phyloP scores from a whole-genome alignment of 805 yeast genomes.

The Metschnikowia continentalis region DNA sequence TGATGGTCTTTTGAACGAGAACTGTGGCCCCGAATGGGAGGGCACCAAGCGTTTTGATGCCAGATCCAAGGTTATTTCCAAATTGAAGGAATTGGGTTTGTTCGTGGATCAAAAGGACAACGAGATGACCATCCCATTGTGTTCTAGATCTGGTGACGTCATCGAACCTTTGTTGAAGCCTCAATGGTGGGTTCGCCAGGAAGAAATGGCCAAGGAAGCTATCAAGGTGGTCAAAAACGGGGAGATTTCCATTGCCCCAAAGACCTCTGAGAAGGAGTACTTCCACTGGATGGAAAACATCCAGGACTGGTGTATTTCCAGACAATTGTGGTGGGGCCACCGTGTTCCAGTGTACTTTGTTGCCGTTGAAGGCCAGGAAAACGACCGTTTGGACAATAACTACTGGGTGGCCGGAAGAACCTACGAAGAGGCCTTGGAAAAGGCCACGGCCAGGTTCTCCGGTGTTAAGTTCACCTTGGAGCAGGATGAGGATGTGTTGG shows the following conservation, averaged over 20 bases:
- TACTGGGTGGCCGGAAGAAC: slow-evolving; percentile 92
- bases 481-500: slow-evolving; percentile 97
- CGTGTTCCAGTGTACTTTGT: slow-evolving; percentile 95
- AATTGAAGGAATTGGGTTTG: slow-evolving; percentile 69
- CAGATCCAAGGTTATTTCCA: slow-evolving; percentile 75
- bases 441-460: slow-evolving; percentile 74
- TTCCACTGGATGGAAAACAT: slow-evolving; percentile 93
- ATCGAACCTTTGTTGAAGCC: slow-evolving; percentile 97
- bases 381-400: slow-evolving; percentile 56
- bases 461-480: slow-evolving; percentile 65
- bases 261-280: slow-evolving; percentile 87
- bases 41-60: slow-evolving; percentile 96
- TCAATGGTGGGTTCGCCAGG: slow-evolving; percentile 98
- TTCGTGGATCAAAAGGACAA: slow-evolving; percentile 84
- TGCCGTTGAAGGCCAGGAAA: slow-evolving; percentile 68
- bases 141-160: slow-evolving; percentile 95
- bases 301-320: slow-evolving; percentile 99
- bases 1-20: slow-evolving; percentile 83
- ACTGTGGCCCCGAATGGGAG: slow-evolving; percentile 82
- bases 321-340: slow-evolving; percentile 94
- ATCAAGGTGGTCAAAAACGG: slow-evolving; percentile 82
- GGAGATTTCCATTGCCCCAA: slow-evolving; percentile 76
- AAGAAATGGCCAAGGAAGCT: slow-evolving; percentile 83
- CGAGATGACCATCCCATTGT: slow-evolving; percentile 91
- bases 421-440: slow-evolving; percentile 75